Conservation (phyloP, 140 eudicot species). For the Oenanthe javanica region DNA sequence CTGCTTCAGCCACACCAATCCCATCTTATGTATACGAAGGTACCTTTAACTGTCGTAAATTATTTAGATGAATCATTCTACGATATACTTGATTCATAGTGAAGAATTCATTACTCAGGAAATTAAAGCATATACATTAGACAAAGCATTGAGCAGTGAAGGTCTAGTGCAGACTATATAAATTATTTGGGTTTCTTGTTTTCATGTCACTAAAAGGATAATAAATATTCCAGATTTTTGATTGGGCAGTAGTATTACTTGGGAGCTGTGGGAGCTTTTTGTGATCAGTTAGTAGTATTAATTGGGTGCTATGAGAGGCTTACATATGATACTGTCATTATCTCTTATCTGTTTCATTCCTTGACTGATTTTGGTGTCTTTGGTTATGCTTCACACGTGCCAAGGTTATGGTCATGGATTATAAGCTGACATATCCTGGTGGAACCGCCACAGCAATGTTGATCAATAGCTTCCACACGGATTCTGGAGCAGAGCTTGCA, state of each 20-base stretch:
- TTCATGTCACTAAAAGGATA: background rate
- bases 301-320: background rate
- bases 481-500: slow-evolving; percentile 85
- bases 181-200: background rate
- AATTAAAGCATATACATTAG: background rate
- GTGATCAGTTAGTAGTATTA: background rate
- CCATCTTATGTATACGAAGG: background rate
- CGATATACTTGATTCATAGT: background rate
- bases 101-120: background rate
- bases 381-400: slow-evolving; percentile 9
- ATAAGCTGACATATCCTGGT: slow-evolving; percentile 83
- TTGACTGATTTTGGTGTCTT: background rate
- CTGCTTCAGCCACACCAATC: background rate
- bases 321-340: background rate
- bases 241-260: background rate
- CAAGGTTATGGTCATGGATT: slow-evolving; percentile 90
- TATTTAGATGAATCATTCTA: background rate
- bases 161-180: background rate
- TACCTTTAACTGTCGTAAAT: background rate
- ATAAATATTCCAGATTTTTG: background rate
- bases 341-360: background rate
- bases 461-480: slow-evolving; percentile 87
- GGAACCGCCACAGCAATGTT: slow-evolving; percentile 96
- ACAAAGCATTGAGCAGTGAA: background rate
- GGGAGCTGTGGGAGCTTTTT: background rate